Conservation (phyloP, 257 asterid genomes). For the Penstemon eatonii region DNA sequence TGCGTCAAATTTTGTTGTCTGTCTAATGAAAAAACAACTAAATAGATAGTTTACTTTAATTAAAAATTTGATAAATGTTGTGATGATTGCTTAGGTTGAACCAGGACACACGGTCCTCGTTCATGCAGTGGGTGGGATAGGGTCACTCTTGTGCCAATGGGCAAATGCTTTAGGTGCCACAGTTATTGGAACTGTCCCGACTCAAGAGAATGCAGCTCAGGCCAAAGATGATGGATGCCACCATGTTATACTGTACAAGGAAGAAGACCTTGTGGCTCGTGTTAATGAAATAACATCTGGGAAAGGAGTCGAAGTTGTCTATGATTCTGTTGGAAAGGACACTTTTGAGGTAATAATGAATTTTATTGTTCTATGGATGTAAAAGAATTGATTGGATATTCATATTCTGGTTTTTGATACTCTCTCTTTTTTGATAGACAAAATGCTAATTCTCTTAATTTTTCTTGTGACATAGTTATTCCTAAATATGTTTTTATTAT, state of each 20-base stretch:
- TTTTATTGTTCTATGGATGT: too few relatives aligned
- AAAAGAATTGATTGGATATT: too few relatives aligned
- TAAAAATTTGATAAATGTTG: constrained; percentile 13
- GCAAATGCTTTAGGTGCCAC: constrained; percentile 92
- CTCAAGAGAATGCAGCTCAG: constrained; percentile 82
- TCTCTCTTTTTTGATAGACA: too few relatives aligned
- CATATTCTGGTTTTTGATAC: too few relatives aligned
- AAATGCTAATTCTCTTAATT: too few relatives aligned
- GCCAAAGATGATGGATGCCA: constrained; percentile 95
- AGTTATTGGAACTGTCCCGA: constrained; percentile 92
- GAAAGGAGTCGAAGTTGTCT: constrained; percentile 41
- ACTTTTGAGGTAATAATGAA: constrained; percentile 93
- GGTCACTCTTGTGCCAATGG: constrained; percentile 97
- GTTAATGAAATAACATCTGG: constrained; percentile 92
- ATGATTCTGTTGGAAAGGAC: constrained; percentile 98
- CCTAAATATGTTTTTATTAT: too few relatives aligned
- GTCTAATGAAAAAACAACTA: background rate
- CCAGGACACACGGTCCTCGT: constrained; percentile 79
- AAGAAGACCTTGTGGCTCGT: constrained; percentile 75
- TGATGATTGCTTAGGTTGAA: constrained; percentile 57
- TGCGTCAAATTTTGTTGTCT: constrained; percentile 21
- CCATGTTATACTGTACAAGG: constrained; percentile 75
- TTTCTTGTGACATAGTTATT: too few relatives aligned
- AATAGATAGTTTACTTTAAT: background rate
- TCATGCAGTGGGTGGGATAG: constrained; percentile 98